Base-by-base conservation (phyloP, 1,139 yeast genomes). In the Candida anutae region DNA sequence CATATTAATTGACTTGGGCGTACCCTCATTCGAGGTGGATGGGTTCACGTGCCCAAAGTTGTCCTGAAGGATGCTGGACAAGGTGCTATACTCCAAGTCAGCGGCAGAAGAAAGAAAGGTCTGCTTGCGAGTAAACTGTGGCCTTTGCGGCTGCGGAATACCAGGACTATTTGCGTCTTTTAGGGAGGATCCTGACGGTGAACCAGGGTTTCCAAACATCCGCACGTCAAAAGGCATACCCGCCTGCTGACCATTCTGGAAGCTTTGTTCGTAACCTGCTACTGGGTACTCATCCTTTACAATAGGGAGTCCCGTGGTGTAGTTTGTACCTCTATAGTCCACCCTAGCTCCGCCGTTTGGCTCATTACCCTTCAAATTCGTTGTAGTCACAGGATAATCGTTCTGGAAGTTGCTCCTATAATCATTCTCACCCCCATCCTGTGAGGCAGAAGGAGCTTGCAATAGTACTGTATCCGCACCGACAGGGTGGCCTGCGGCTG, bases 31-130 rank as follows among this genome's bases (percentile, higher is more conserved):
- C 13, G 66, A 56, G 1, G 67, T 57, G 4, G 53, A 38, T 23
- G 46, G 58, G 28, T 42, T 42, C 28, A 44, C 33, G 30, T 47
- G 51, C 32, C 46, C 37, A 31, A 58, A 49, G 33, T 69, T 75
- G 35, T 74, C 78, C 29, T 69, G 77, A 21, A 81, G 66, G 28
- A 84, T 81, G 37, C 69, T 75, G n/a, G 93, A 79, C 23, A 85
- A 55, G 2, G 84, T 77, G 4, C 84, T 69, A 45, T 84, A 83
- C 44, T 85, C 95, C 37, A 78, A 60, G 44, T 81, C 83, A 0
- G 90, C 88, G 0, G 94, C 90, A 11, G 77, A 61, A 1, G 93
- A 79, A 35, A 81, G 56, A 46, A 84, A 77, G 30, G 62, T 64
- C 6, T 62, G 56, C 24, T 61, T 40, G 33, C 45, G 8, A 17